phyloP scores from a whole-genome alignment of 148 eudicot species.

The Vaccinium darrowii region DNA sequence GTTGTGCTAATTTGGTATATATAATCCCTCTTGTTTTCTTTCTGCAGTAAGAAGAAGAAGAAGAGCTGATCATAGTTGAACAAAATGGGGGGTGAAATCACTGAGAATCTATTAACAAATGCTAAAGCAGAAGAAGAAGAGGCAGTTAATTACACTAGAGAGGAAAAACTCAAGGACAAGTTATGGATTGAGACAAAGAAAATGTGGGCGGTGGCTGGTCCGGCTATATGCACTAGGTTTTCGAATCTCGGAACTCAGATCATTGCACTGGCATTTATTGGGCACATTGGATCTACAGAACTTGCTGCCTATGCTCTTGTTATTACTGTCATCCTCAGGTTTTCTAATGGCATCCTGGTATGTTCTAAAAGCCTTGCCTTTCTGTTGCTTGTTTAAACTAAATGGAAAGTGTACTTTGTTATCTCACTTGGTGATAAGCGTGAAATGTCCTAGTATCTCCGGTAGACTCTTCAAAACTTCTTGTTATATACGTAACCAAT shows the following conservation, averaged over 20 bases:
- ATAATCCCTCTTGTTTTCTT: background rate
- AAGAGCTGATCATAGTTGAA: background rate
- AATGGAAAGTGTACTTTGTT: too few species aligned
- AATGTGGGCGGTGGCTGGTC: conserved; percentile 45
- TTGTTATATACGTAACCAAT: too few species aligned
- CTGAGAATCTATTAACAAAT: conserved; percentile 10
- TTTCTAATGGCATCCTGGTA: conserved; percentile 44
- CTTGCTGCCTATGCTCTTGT: conserved; percentile 49
- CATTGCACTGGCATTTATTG: conserved; percentile 40
- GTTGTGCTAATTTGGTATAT: too few species aligned
- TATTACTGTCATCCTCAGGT: conserved; percentile 32
- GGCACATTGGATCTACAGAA: conserved; percentile 42
- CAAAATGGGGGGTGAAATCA: conserved; percentile 3
- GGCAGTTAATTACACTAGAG: background rate
- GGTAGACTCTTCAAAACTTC: too few species aligned
- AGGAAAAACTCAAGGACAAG: conserved; percentile 19
- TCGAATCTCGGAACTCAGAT: conserved; percentile 36
- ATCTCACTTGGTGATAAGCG: too few species aligned
- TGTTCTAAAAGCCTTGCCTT: background rate
- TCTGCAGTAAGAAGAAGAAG: conserved; percentile 1
- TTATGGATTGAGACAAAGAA: conserved; percentile 37
- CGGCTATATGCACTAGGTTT: conserved; percentile 39
- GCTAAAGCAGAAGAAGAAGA: background rate
- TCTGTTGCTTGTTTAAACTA: background rate
- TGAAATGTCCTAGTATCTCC: too few species aligned